Evolutionary conservation across 768 basidiomycete genomes (phyloP).

Genomic region (Lactifluus pinguis): DNA sequence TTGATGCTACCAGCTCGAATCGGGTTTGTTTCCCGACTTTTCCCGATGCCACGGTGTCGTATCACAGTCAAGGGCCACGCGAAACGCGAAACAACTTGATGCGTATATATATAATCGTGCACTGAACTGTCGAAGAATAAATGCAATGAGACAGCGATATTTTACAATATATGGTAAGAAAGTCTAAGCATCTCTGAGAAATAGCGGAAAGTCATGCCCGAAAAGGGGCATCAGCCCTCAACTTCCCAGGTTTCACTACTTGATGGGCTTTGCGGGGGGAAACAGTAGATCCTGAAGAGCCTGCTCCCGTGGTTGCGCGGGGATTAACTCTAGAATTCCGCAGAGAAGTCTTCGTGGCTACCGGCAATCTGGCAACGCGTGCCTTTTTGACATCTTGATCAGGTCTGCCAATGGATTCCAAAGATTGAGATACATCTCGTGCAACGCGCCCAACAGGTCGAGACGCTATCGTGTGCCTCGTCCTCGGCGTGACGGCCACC

Average conservation of each 20-base stretch:
- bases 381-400: background rate
- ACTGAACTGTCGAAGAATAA: background rate
- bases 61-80: background rate
- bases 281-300: background rate
- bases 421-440: background rate
- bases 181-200: background rate
- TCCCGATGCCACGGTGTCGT: too few species aligned
- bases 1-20: background rate
- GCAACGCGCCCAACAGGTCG: background rate
- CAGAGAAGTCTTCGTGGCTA: constrained; percentile 14
- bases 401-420: background rate
- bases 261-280: constrained; percentile 4
- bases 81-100: too few species aligned
- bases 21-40: too few species aligned
- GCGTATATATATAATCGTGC: background rate
- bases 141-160: constrained; percentile 3
- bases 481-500: background rate
- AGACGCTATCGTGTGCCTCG: background rate
- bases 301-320: background rate
- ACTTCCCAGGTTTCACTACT: background rate
- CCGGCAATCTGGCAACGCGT: background rate
- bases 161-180: constrained; percentile 12
- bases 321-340: background rate
- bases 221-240: background rate
- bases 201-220: constrained; percentile 3